Percentiles rank a stretch among this genome's conserved stretches.
Evolutionary conservation across 139 green algal genomes (phyloP).

Genomic region (Eudorina sp.): DNA sequence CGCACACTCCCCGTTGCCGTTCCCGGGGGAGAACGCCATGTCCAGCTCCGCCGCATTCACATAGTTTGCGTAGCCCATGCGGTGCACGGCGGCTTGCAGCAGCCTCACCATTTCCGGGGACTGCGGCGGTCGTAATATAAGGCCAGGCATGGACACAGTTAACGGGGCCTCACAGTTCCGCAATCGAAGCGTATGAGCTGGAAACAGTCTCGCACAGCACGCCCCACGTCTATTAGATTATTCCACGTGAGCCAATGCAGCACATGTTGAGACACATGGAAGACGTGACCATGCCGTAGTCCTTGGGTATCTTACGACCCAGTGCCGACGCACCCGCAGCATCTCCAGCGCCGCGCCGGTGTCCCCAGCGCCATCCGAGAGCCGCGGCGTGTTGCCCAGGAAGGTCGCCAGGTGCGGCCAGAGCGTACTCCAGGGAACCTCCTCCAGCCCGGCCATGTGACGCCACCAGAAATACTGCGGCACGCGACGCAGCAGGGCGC

Average conservation of each 20-base stretch:
- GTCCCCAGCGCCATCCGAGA: slow-evolving; percentile 15
- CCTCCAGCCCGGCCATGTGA: slow-evolving; percentile 29
- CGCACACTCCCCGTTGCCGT: neutral
- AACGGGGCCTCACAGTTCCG: too few species aligned
- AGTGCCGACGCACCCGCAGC: slow-evolving; percentile 22
- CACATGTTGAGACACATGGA: too few species aligned
- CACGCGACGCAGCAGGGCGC: neutral
- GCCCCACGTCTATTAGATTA: too few species aligned
- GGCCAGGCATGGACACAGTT: too few species aligned
- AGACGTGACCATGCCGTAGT: too few species aligned
- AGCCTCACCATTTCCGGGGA: neutral
- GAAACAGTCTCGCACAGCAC: too few species aligned
- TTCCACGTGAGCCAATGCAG: too few species aligned
- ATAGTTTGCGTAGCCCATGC: slow-evolving; percentile 46
- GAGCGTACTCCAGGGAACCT: slow-evolving; percentile 43
- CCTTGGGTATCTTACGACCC: neutral
- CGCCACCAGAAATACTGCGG: slow-evolving; percentile 48
- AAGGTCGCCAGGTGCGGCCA: slow-evolving; percentile 39
- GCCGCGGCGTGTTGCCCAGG: slow-evolving; percentile 23
- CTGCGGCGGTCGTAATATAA: too few species aligned
- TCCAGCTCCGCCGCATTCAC: slow-evolving; percentile 28
- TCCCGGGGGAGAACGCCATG: slow-evolving; percentile 10
- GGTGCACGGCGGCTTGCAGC: slow-evolving; percentile 11
- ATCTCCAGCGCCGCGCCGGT: neutral
- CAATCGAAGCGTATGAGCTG: too few species aligned